Conservation (phyloP, 768 basidiomycete species). For the Antrodiella citrinella region DNA sequence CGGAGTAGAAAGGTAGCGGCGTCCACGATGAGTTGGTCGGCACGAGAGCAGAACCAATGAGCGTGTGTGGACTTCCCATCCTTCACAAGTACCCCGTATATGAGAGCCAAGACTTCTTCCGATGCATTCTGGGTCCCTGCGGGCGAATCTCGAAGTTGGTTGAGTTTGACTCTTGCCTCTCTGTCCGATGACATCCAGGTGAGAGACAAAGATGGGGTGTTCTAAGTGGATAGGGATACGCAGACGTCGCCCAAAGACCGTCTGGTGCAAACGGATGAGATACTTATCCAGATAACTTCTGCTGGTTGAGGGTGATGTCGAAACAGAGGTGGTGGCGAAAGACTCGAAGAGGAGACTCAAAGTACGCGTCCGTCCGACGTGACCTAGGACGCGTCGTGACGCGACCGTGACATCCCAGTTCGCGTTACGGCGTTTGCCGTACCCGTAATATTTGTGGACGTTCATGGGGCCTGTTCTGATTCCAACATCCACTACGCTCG, state of each 20-base stretch:
- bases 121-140: conserved; percentile 40
- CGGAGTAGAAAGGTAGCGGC: conserved; percentile 78
- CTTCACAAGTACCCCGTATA: conserved; percentile 49
- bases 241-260: too few species aligned
- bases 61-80: conserved; percentile 23
- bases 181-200: background rate
- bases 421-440: background rate
- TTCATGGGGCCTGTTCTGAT: background rate
- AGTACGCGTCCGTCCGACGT: too few species aligned
- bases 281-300: too few species aligned
- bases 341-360: too few species aligned
- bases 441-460: background rate
- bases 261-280: too few species aligned
- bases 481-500: background rate
- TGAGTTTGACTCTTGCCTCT: conserved; percentile 27
- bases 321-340: background rate
- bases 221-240: too few species aligned
- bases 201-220: too few species aligned
- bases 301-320: too few species aligned
- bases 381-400: background rate
- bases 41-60: conserved; percentile 81
- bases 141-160: conserved; percentile 49
- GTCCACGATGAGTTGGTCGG: conserved; percentile 45
- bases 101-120: conserved; percentile 37
- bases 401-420: background rate